Evolutionary conservation across 768 basidiomycete genomes (phyloP).

Genomic region (Sarcodon aspratus): DNA sequence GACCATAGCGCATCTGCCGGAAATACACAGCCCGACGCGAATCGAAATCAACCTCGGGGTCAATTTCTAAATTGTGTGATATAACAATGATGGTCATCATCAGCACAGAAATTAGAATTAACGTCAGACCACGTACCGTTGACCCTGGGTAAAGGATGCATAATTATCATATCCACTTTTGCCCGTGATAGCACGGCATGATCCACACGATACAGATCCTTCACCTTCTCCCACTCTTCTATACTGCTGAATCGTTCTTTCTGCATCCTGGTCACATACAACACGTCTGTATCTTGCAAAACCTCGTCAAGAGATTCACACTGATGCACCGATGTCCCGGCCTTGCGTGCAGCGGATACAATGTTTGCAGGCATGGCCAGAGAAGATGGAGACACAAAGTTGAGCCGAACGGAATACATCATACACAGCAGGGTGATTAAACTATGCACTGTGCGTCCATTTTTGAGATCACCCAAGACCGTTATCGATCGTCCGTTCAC

Average conservation of each 20-base stretch:
- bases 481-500: conserved; percentile 95
- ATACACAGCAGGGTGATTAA: conserved; percentile 85
- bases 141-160: conserved; percentile 96
- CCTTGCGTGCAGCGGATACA: conserved; percentile 72
- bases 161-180: conserved; percentile 96
- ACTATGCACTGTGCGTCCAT: conserved; percentile 95
- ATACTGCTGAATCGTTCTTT: conserved; percentile 83
- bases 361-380: conserved; percentile 86
- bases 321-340: conserved; percentile 67
- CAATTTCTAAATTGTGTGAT: conserved; percentile 64
- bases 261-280: conserved; percentile 94
- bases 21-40: conserved; percentile 91
- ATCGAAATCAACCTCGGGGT: conserved; percentile 97
- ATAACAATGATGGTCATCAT: conserved; percentile 5
- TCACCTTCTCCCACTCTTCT: conserved; percentile 81
- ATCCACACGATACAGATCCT: conserved; percentile 87
- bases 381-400: conserved; percentile 85
- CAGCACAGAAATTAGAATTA: background rate
- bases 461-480: conserved; percentile 91
- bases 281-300: conserved; percentile 84
- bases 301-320: conserved; percentile 90
- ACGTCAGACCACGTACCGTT: conserved; percentile 44
- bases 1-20: conserved; percentile 97
- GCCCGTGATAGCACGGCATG: conserved; percentile 89
- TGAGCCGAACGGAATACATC: conserved; percentile 79